Evolutionary conservation across 2,329 filamentous ascomycete genomes (phyloP).

Genomic region (Sphaerulina populicola): DNA sequence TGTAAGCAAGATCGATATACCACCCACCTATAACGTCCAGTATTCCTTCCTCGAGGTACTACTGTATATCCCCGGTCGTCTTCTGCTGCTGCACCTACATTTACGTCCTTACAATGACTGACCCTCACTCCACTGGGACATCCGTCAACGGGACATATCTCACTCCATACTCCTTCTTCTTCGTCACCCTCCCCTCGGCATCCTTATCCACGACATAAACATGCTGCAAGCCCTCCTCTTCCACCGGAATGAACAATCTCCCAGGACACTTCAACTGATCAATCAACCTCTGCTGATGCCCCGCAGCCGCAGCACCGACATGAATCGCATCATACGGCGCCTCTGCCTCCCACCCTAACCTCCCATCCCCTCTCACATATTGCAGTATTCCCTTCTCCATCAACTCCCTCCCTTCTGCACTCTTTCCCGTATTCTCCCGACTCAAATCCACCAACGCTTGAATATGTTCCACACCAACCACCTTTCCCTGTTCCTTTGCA

Average conservation of each 20-base stretch:
- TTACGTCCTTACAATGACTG: not conserved
- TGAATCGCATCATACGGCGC: conserved; percentile 83
- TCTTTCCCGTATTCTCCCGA: conserved; percentile 38
- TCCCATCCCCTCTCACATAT: conserved; percentile 64
- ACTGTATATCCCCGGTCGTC: not conserved
- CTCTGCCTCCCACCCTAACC: conserved; percentile 41
- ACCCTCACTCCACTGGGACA: conserved; percentile 41
- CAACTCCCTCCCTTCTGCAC: conserved; percentile 44
- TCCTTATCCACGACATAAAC: conserved; percentile 71
- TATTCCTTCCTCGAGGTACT: too few species aligned
- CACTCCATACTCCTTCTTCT: conserved; percentile 59
- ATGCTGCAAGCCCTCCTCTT: conserved; percentile 52
- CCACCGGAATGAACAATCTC: conserved; percentile 69
- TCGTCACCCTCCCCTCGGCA: conserved; percentile 51
- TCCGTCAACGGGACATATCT: conserved; percentile 71
- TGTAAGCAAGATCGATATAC: too few species aligned
- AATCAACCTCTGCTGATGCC: conserved; percentile 63
- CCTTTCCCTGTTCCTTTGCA: conserved; percentile 33
- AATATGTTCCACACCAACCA: conserved; percentile 46
- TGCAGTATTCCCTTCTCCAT: conserved; percentile 56
- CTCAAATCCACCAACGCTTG: conserved; percentile 39
- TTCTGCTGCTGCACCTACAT: not conserved
- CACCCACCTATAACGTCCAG: too few species aligned
- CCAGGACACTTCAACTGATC: conserved; percentile 73
- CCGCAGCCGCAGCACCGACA: conserved; percentile 75